Evolutionary conservation across 805 yeast species (phyloP), one percentile per base, ranked within the genome.

Genomic region (Saccharomycodes ludwigii): DNA sequence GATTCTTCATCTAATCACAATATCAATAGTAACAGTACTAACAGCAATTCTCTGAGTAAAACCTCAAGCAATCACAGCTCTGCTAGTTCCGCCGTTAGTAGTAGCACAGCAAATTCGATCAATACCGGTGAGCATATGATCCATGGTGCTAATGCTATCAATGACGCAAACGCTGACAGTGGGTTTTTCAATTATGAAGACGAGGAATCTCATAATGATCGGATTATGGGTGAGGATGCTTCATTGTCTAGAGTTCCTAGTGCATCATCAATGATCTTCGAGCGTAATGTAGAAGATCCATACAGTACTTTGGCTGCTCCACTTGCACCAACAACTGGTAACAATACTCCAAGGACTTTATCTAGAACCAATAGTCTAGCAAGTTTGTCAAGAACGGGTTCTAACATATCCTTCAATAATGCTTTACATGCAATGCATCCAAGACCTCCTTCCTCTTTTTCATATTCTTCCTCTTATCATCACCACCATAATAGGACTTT

Each of bases 211-310:
- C n/a, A n/a, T n/a, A n/a, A n/a, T n/a, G n/a, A n/a, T n/a, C n/a
- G n/a, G n/a, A n/a, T n/a, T n/a, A n/a, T n/a, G n/a, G n/a, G n/a
- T n/a, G n/a, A n/a, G n/a, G n/a, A n/a, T n/a, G n/a, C n/a, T n/a
- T n/a, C n/a, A n/a, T n/a, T n/a, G n/a, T n/a, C n/a, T n/a, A n/a
- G 30, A 17, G 30, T 34, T 35, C 27, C 32, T 29, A 51, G 47
- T 27, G 53, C 52, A 9, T 48, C 57, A 18, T 70, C 77, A 11
- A 47, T 67, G 46, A 77, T 76, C 45, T 79, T 72, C 47, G 85
- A 76, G 42, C 61, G 83, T 34, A 63, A 68, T 29, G 83, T 76
- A 6, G 79, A 76, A 47, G 81, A 74, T 39, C 72, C 72, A 6
- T 41, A 58, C 9, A 41, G 6, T 6, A 22, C 27, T 18, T n/a